Evolutionary conservation across 2,329 filamentous ascomycete genomes (phyloP).

Genomic region (Nakataea oryzae): DNA sequence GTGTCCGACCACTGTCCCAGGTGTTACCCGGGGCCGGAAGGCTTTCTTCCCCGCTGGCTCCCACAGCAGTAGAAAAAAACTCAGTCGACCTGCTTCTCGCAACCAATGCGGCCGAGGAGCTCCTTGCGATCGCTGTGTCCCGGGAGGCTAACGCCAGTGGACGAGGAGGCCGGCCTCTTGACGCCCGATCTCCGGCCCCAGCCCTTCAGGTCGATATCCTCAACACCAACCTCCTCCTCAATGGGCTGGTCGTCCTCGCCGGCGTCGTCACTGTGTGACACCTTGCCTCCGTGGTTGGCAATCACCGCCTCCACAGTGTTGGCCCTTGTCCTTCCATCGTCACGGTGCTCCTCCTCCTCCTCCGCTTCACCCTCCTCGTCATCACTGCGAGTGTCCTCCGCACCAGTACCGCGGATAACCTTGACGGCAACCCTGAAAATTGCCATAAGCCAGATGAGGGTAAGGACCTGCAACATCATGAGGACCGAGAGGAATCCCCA

Average conservation of each 20-base stretch:
- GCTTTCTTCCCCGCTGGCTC: neutral
- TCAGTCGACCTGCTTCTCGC: conserved; percentile 60
- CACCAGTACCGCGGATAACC: conserved; percentile 64
- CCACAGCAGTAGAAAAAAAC: neutral
- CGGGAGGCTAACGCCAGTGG: conserved; percentile 54
- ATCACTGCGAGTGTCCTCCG: conserved; percentile 82
- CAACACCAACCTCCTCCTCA: conserved; percentile 68
- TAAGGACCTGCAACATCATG: conserved; percentile 67
- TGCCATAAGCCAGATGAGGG: conserved; percentile 78
- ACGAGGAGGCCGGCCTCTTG: conserved; percentile 38
- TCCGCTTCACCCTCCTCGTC: conserved; percentile 64
- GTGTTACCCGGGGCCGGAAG: neutral
- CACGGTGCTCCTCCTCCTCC: conserved; percentile 36
- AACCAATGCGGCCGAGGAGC: conserved; percentile 70
- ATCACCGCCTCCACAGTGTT: neutral
- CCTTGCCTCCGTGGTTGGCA: neutral
- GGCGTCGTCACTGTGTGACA: conserved; percentile 38
- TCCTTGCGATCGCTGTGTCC: conserved; percentile 71
- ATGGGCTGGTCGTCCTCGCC: conserved; percentile 49
- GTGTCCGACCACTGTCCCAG: neutral
- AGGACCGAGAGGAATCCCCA: conserved; percentile 70
- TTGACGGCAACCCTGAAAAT: conserved; percentile 74
- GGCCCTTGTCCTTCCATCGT: conserved; percentile 25
- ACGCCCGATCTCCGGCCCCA: conserved; percentile 48
- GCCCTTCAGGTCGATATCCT: conserved; percentile 55